These are phyloP conservation scores for Drosera spatulata DNA, from an alignment of 179 eudicot species.

Conservation along the genomic window DNA sequence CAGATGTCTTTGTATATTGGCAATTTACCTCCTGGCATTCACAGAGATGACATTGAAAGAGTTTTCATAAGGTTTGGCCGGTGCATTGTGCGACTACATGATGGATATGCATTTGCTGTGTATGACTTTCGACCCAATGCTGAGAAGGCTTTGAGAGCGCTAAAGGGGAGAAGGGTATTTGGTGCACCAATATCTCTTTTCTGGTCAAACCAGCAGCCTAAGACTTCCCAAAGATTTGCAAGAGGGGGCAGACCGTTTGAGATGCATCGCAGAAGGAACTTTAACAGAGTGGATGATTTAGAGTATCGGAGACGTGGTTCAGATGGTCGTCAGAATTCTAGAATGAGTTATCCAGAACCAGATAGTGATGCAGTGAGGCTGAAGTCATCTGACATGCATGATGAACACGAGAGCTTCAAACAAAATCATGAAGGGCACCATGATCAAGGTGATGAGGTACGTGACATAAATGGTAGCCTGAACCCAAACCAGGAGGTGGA, in stretches of 20 bases:
- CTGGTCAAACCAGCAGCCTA: conserved; percentile 52
- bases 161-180: conserved; percentile 39
- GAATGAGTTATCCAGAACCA: conserved; percentile 11
- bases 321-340: conserved; percentile 12
- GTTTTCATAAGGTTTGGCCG: conserved; percentile 46
- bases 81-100: conserved; percentile 36
- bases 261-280: conserved; percentile 17
- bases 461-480: conserved; percentile 10
- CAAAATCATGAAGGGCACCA: conserved; percentile 4
- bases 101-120: conserved; percentile 48
- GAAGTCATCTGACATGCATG: conserved; percentile 9
- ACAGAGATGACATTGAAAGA: conserved; percentile 35
- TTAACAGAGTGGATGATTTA: conserved; percentile 9
- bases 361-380: conserved; percentile 14
- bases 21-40: conserved; percentile 29
- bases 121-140: conserved; percentile 43
- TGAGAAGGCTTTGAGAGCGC: conserved; percentile 42
- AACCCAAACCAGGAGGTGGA: conserved; percentile 15
- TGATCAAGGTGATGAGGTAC: conserved; percentile 8
- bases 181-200: conserved; percentile 36
- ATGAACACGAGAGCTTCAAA: conserved; percentile 16
- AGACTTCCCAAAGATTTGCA: conserved; percentile 11
- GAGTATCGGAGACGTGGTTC: conserved; percentile 4
- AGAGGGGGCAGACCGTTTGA: conserved; percentile 15
- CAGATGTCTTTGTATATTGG: conserved; percentile 66